Evolutionary conservation across 2,329 filamentous ascomycete species (phyloP).

Genomic region (Canariomyces notabilis): DNA sequence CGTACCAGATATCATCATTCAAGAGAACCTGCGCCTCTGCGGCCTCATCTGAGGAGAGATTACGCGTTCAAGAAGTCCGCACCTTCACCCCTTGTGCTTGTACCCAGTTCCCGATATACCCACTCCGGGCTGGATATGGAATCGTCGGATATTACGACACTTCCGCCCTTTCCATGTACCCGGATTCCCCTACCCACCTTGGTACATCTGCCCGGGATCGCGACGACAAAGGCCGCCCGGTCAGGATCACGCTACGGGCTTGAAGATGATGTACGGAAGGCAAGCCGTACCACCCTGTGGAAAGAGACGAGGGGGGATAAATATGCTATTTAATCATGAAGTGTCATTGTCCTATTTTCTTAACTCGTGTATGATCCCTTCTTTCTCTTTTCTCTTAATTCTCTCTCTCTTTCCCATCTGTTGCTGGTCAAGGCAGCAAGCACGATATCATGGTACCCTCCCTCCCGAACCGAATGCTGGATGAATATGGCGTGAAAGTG

Average conservation of each 20-base stretch:
- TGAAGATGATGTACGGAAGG: constrained; percentile 21
- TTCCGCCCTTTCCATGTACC: neutral
- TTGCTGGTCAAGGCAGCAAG: constrained; percentile 1
- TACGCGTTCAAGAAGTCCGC: neutral
- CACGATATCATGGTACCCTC: neutral
- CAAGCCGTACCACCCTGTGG: constrained; percentile 7
- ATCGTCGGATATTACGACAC: neutral
- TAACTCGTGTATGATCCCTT: constrained; percentile 26
- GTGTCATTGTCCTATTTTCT: constrained; percentile 16
- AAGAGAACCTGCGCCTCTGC: constrained; percentile 96
- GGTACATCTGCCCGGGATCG: neutral
- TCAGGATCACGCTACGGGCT: neutral
- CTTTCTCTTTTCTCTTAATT: constrained; percentile 29
- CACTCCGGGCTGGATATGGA: neutral
- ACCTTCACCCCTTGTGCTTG: neutral
- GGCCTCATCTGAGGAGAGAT: constrained; percentile 73
- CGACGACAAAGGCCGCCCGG: too few relatives aligned
- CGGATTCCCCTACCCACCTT: neutral
- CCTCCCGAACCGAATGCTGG: constrained; percentile 6
- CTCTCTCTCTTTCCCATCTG: constrained; percentile 8
- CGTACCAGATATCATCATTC: constrained; percentile 89
- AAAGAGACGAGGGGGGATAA: constrained; percentile 13
- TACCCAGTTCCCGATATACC: constrained; percentile 11
- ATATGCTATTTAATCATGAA: constrained; percentile 29
- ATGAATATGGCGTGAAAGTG: constrained; percentile 1